Evolutionary conservation across 2,329 filamentous ascomycete species (phyloP).

Genomic region (Alternaria arborescens): DNA sequence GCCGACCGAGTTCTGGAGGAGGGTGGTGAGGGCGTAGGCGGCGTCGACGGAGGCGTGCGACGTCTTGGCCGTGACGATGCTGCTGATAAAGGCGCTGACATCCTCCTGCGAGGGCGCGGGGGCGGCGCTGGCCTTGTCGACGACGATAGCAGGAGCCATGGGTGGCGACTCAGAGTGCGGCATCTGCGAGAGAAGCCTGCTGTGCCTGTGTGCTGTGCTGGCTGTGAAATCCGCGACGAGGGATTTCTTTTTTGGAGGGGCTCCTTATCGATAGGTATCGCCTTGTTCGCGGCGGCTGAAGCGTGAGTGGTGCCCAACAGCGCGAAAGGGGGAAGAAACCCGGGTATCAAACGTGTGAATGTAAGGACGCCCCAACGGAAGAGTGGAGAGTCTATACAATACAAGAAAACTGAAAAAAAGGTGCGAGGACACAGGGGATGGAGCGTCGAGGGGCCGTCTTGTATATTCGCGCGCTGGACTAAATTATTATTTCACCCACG

Average conservation of each 20-base stretch:
- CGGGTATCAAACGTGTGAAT: slow-evolving; percentile 31
- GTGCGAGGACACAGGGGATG: slow-evolving; percentile 22
- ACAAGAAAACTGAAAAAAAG: slow-evolving; percentile 28
- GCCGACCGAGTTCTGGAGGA: slow-evolving; percentile 71
- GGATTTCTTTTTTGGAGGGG: slow-evolving; percentile 40
- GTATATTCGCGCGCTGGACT: slow-evolving; percentile 31
- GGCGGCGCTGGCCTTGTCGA: slow-evolving; percentile 55
- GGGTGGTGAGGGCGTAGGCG: slow-evolving; percentile 70
- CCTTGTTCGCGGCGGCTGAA: slow-evolving; percentile 21
- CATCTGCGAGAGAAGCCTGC: slow-evolving; percentile 47
- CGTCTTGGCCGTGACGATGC: slow-evolving; percentile 60
- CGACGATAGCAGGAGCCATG: slow-evolving; percentile 57
- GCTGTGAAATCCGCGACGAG: slow-evolving; percentile 14
- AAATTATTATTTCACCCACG: slow-evolving; percentile 37
- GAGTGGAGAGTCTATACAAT: slow-evolving; percentile 45
- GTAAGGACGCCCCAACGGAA: slow-evolving; percentile 35
- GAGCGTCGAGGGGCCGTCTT: slow-evolving; percentile 22
- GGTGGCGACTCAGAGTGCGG: slow-evolving; percentile 61
- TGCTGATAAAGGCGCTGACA: slow-evolving; percentile 53
- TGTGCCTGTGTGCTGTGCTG: slow-evolving; percentile 4
- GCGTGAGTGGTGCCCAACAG: slow-evolving; percentile 23
- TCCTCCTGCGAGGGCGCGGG: slow-evolving; percentile 58
- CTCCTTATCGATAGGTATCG: slow-evolving; percentile 42
- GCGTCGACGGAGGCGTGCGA: slow-evolving; percentile 68
- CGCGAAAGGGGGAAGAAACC: slow-evolving; percentile 15